Evolutionary conservation across 1,139 yeast species (phyloP).

Genomic region (Scheffersomyces illinoinensis): DNA sequence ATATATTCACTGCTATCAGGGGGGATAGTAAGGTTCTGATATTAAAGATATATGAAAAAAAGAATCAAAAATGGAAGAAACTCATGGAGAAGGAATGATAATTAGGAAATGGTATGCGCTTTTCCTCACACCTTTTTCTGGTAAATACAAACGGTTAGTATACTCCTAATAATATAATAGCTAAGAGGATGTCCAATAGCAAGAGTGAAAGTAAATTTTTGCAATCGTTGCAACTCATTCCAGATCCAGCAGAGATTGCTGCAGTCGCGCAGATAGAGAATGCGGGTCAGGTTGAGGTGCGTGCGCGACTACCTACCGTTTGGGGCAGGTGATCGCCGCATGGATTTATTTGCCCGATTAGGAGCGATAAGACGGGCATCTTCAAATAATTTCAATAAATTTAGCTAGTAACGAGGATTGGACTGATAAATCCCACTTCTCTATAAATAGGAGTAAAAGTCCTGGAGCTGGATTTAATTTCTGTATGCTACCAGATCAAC

Average conservation of each 20-base stretch:
- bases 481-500: neutral
- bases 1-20: too few relatives aligned
- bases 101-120: neutral
- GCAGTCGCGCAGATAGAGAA: neutral
- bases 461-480: neutral
- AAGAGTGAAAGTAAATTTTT: neutral
- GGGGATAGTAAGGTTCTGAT: too few relatives aligned
- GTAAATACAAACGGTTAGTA: neutral
- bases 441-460: neutral
- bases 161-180: too few relatives aligned
- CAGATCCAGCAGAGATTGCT: neutral
- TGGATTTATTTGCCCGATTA: constrained; percentile 6
- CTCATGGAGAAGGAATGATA: too few relatives aligned
- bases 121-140: neutral
- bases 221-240: neutral
- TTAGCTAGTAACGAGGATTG: neutral
- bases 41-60: too few relatives aligned
- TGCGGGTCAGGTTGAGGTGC: neutral
- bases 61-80: too few relatives aligned
- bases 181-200: neutral
- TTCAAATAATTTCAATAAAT: neutral
- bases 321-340: constrained; percentile 9
- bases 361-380: constrained; percentile 7
- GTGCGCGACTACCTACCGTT: constrained; percentile 8
- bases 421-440: neutral